Conservation (phyloP, 1,139 yeast species). For the Protomyces macrosporus region DNA sequence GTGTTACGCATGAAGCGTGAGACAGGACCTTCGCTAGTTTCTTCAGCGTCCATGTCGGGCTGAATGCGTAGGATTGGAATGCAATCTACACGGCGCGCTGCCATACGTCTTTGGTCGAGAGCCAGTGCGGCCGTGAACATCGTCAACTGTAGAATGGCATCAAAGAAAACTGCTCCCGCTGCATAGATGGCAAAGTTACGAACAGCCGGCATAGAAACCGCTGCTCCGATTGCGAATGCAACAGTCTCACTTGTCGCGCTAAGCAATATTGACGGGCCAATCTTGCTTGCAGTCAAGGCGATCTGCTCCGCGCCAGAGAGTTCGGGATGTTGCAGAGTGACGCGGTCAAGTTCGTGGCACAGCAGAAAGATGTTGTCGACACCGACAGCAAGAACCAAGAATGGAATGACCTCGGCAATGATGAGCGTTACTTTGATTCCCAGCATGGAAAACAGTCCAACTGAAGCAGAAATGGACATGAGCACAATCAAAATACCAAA, state of each 20-base stretch:
- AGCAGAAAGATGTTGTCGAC: constrained; percentile 87
- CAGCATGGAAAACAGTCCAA: constrained; percentile 66
- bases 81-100: constrained; percentile 55
- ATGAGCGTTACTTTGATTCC: constrained; percentile 83
- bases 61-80: constrained; percentile 39
- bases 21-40: constrained; percentile 32
- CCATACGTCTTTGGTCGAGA: constrained; percentile 60
- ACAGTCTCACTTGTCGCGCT: constrained; percentile 71
- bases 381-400: constrained; percentile 85
- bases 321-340: constrained; percentile 46
- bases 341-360: constrained; percentile 65
- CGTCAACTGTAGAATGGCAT: constrained; percentile 73
- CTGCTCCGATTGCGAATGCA: constrained; percentile 72
- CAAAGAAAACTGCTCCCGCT: constrained; percentile 75
- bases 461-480: constrained; percentile 71
- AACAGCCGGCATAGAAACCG: constrained; percentile 93
- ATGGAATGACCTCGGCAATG: constrained; percentile 96
- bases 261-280: constrained; percentile 82
- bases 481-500: constrained; percentile 76
- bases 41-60: not conserved
- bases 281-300: constrained; percentile 57
- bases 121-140: constrained; percentile 69
- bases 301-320: constrained; percentile 53
- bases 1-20: constrained; percentile 38
- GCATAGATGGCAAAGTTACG: constrained; percentile 86